Percentiles rank a stretch among this genome's conserved stretches.
Evolutionary conservation across 495 filamentous ascomycete species (phyloP).

Genomic region (Lasiosphaeris hirsuta): DNA sequence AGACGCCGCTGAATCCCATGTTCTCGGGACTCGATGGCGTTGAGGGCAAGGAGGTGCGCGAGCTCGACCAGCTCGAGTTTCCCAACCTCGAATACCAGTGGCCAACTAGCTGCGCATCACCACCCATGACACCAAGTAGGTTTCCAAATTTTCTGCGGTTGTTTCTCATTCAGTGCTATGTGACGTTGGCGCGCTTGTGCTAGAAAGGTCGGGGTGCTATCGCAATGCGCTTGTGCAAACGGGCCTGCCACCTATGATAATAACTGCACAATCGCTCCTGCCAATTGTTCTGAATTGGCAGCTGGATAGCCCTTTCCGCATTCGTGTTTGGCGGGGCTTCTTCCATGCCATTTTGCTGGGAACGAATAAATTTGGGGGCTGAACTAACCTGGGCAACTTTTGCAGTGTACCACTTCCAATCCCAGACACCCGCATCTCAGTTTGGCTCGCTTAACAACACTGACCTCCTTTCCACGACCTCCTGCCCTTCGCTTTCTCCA

Average conservation of each 20-base stretch:
- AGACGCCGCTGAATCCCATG: conserved; percentile 76
- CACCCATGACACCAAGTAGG: conserved; percentile 93
- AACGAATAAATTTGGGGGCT: conserved; percentile 21
- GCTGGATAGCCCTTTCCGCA: background rate
- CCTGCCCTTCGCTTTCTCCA: conserved; percentile 84
- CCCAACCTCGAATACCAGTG: conserved; percentile 63
- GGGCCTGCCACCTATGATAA: too few relatives aligned
- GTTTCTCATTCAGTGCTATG: conserved; percentile 14
- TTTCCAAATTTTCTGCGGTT: conserved; percentile 30
- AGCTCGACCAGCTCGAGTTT: conserved; percentile 66
- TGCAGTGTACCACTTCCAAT: conserved; percentile 74
- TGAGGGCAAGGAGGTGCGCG: conserved; percentile 77
- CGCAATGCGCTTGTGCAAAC: too few relatives aligned
- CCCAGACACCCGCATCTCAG: conserved; percentile 38
- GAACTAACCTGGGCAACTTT: conserved; percentile 35
- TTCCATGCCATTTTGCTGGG: conserved; percentile 9
- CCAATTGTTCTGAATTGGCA: too few relatives aligned
- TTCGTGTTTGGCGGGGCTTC: conserved; percentile 19
- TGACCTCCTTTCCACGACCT: conserved; percentile 66
- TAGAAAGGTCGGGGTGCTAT: too few relatives aligned
- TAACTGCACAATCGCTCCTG: too few relatives aligned
- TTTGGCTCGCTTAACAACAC: conserved; percentile 60
- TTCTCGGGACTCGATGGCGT: conserved; percentile 72
- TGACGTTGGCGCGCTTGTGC: too few relatives aligned
- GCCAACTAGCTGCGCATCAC: conserved; percentile 64